These are phyloP conservation scores for Aspergillus viridinutans DNA, from an alignment of 2,329 filamentous ascomycete species.

Conservation along the genomic window DNA sequence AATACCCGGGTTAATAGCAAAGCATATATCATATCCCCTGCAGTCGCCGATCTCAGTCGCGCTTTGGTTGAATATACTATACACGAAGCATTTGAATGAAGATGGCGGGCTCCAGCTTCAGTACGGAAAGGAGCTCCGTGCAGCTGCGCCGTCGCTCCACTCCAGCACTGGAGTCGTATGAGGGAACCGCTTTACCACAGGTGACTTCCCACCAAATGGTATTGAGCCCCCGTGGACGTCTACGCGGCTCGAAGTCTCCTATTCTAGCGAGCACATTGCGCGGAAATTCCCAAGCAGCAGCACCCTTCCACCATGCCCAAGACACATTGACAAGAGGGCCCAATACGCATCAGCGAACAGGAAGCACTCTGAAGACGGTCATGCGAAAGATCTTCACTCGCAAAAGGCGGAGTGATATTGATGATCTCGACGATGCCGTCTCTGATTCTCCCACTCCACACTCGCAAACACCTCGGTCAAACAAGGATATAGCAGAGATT, in stretches of 20 bases:
- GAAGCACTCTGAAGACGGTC: slow-evolving; percentile 40
- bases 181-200: background rate
- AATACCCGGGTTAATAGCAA: background rate
- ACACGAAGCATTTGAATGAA: background rate
- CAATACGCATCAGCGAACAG: slow-evolving; percentile 34
- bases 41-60: too few species aligned
- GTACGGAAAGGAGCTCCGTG: background rate
- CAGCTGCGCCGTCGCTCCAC: background rate
- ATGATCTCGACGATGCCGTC: slow-evolving; percentile 23
- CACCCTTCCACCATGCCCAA: slow-evolving; percentile 18
- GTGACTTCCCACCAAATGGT: background rate
- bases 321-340: slow-evolving; percentile 22
- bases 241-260: background rate
- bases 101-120: background rate
- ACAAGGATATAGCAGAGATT: slow-evolving; percentile 10
- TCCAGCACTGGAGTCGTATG: background rate
- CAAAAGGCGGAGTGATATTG: slow-evolving; percentile 32
- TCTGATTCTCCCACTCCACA: slow-evolving; percentile 13
- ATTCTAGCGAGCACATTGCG: slow-evolving; percentile 3
- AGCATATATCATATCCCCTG: background rate
- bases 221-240: background rate
- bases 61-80: background rate
- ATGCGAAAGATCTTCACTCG: slow-evolving; percentile 44
- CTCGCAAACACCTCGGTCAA: slow-evolving; percentile 10
- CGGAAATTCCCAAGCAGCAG: slow-evolving; percentile 10